phyloP scores from a whole-genome alignment of 192 early-diverging fungal genomes.

The Phycomyces nitens region DNA sequence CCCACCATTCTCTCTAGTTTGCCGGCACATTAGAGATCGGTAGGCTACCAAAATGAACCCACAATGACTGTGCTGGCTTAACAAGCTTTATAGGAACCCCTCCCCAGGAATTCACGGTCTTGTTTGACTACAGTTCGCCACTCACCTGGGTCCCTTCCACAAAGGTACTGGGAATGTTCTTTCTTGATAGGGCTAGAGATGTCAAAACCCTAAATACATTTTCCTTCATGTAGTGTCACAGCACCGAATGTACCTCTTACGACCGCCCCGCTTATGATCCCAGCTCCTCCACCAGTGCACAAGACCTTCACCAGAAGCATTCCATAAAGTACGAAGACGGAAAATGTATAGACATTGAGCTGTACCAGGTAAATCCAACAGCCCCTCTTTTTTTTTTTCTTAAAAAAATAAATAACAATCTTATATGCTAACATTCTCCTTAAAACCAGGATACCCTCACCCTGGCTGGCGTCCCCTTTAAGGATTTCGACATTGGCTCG shows the following conservation, averaged over 20 bases:
- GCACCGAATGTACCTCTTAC: neutral
- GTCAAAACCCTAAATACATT: neutral
- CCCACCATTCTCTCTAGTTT: neutral
- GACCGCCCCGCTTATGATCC: neutral
- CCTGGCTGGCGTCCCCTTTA: neutral
- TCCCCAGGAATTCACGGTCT: conserved; percentile 22
- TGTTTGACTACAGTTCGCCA: conserved; percentile 26
- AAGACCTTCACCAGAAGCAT: neutral
- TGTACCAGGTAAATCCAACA: neutral
- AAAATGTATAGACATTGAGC: neutral
- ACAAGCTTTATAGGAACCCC: conserved; percentile 18
- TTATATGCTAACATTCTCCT: neutral
- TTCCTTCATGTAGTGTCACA: neutral
- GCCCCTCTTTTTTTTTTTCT: neutral
- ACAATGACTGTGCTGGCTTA: neutral
- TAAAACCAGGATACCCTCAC: neutral
- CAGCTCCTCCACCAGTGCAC: neutral
- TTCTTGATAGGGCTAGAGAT: neutral
- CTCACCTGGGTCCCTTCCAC: conserved; percentile 30
- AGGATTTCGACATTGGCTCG: neutral
- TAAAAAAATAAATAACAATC: neutral
- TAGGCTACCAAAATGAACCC: neutral
- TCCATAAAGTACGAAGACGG: neutral
- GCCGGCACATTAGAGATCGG: neutral
- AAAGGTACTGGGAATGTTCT: conserved; percentile 7